Base-by-base conservation (phyloP, 768 basidiomycete species). In the Tephrocybe rancida region DNA sequence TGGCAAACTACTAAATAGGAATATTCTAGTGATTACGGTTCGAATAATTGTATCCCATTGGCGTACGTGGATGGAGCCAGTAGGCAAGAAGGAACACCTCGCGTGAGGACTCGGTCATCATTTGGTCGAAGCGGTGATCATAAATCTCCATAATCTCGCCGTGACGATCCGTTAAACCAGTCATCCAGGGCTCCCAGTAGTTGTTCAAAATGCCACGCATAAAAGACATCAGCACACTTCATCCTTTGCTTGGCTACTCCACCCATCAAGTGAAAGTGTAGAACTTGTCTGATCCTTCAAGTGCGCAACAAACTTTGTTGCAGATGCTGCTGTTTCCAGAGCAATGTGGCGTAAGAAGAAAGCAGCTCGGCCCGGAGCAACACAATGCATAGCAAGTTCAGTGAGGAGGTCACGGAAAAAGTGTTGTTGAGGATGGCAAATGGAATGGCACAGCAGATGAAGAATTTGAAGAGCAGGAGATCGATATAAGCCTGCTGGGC, bases 91-190 rank as follows among this genome's bases (percentile, higher is more conserved):
- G 56, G 48, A 67, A 68, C n/a, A 68, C 37, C 2, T 50, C 22
- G 45, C 62, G 54, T 3, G 67, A 66, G 9, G 67, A 67, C 42
- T 70, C 67, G 0, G 46, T 62, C 67, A 70, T 70, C 63, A 70
- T 65, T 42, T 67, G 63, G 18, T 64, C 43, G 38, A 67, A 70
- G 10, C 62, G 62, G 13, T 52, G 52, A 50, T 70, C 67, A 41
- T 62, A 70, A 3, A 64, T 58, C 13, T 38, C 45, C 38, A 67
- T 59, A 11, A 67, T 63, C 9, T 55, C 22, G 13, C 30, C 25
- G 1, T 58, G 56, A 43, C 26, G 27, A n/a, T 45, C 18, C 9
- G 21, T 24, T 24, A 47, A 47, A 25, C 45, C 45, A 47, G n/a
- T n/a, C 45, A 47, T 32, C 45, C 24, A 5, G 54, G 55, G 14